A percentile compares a stretch with the other conserved stretches of the same genome.
These are phyloP conservation scores for Daldinia caldariorum DNA, from an alignment of 495 filamentous ascomycete genomes.

Conservation along the genomic window DNA sequence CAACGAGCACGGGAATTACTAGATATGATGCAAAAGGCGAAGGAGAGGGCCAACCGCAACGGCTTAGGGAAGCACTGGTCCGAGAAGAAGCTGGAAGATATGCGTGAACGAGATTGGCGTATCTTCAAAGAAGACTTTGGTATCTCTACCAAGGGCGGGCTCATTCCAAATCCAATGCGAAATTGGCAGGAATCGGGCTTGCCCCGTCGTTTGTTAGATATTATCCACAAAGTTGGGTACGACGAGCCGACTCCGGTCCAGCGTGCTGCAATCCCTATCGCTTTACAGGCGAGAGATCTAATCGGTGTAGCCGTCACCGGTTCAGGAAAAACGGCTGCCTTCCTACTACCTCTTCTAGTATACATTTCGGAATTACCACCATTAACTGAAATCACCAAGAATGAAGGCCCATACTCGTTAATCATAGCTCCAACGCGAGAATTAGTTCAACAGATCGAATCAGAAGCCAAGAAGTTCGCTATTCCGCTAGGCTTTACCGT, in stretches of 20 bases:
- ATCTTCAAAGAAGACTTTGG: slow-evolving; percentile 99
- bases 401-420: slow-evolving; percentile 95
- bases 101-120: slow-evolving; percentile 98
- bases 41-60: slow-evolving; percentile 80
- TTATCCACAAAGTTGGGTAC: slow-evolving; percentile 88
- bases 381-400: slow-evolving; percentile 87
- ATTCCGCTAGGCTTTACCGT: slow-evolving; percentile 91
- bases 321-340: slow-evolving; percentile 98
- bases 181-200: slow-evolving; percentile 89
- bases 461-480: slow-evolving; percentile 94
- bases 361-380: slow-evolving; percentile 94
- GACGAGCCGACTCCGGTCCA: slow-evolving; percentile 93
- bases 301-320: slow-evolving; percentile 98
- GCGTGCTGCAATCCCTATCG: slow-evolving; percentile 94
- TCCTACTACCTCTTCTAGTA: slow-evolving; percentile 91
- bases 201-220: slow-evolving; percentile 81
- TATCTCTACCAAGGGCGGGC: slow-evolving; percentile 88
- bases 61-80: slow-evolving; percentile 91
- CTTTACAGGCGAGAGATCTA: slow-evolving; percentile 89
- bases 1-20: slow-evolving; percentile 81
- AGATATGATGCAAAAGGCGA: slow-evolving; percentile 72
- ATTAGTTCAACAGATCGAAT: slow-evolving; percentile 96
- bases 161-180: slow-evolving; percentile 95
- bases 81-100: slow-evolving; percentile 92
- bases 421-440: slow-evolving; percentile 98